Evolutionary conservation across 2,329 filamentous ascomycete genomes (phyloP), one percentile per base, ranked within the genome.

Genomic region (Hypoxylon sp.): DNA sequence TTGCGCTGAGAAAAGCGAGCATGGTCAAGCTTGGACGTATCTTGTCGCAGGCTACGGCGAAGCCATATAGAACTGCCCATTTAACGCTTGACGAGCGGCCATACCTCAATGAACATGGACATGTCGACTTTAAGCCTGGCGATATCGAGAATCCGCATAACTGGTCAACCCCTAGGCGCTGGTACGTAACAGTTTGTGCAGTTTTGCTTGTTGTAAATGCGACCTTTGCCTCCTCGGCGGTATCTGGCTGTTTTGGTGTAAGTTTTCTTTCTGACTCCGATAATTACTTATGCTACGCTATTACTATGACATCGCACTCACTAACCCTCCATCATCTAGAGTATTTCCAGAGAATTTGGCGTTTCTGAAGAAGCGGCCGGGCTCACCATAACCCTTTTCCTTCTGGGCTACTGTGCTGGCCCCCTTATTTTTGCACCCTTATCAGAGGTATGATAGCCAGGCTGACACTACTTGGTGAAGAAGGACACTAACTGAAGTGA

Each of bases 371-470:
- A 83, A 64, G 84, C 79, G 2, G 83, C 83, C 0, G 81, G 80
- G 1, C 78, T 88, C 7, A 84, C 84, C 1, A 84, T 86, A 46
- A 86, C 85, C 0, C 74, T 88, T 9, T 89, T 87, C 70, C 78
- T 88, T 25, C 79, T 88, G 3, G 86, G 84, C 1, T 90, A 89
- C 75, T 85, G 84, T 67, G 82, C 85, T 1, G 88, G 88, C 0
- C 88, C 88, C 0, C 78, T 90, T 2, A 52, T 88, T 2, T 89
- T 87, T 71, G 87, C 86, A 1, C 87, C 87, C 0, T 72, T 88
- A 19, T 85, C 82, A 38, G 87, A 89, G 75, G 69, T 72, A 67
- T 55, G 63, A 49, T 21, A 28, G 11, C 25, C 5, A 30, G 28
- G 6, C 19, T 19, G 32, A 53, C n/a, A 28, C 14, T 25, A 13